Conservation (phyloP, 1,139 yeast species). For the Zygosaccharomyces pseudobailii region DNA sequence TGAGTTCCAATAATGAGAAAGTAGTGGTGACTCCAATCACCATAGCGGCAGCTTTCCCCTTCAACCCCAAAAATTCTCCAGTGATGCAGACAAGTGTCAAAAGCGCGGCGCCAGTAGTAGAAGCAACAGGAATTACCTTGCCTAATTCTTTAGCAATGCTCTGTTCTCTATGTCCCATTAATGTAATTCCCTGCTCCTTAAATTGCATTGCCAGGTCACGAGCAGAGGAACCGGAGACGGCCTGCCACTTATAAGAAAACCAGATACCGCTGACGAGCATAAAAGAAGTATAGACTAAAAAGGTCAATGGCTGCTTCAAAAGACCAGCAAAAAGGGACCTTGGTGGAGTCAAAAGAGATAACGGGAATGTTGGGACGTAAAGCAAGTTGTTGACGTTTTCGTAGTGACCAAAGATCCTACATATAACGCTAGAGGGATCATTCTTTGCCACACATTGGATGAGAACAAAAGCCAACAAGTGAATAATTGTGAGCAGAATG, state of each 20-base stretch:
- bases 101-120: constrained; percentile 72
- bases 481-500: constrained; percentile 48
- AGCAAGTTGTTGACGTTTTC: constrained; percentile 26
- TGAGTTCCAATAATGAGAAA: constrained; percentile 66
- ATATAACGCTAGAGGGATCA: constrained; percentile 33
- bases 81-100: constrained; percentile 51
- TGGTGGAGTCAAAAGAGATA: constrained; percentile 41
- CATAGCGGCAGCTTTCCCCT: constrained; percentile 65
- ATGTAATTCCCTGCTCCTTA: constrained; percentile 82
- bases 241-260: constrained; percentile 71
- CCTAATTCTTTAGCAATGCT: constrained; percentile 71
- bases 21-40: constrained; percentile 65
- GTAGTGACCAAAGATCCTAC: constrained; percentile 42
- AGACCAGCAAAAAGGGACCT: constrained; percentile 34
- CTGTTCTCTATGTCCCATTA: constrained; percentile 84
- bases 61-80: constrained; percentile 69
- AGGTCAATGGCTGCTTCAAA: constrained; percentile 28
- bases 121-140: constrained; percentile 75
- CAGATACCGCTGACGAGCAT: constrained; percentile 51
- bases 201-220: constrained; percentile 75
- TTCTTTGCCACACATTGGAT: constrained; percentile 38
- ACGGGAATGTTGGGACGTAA: constrained; percentile 34
- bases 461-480: constrained; percentile 34
- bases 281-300: constrained; percentile 45
- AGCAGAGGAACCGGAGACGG: constrained; percentile 79